A percentile compares a stretch with the other conserved stretches of the same genome.
Conservation (phyloP, 2,329 filamentous ascomycete genomes). For the Alternaria triticimaculans region DNA sequence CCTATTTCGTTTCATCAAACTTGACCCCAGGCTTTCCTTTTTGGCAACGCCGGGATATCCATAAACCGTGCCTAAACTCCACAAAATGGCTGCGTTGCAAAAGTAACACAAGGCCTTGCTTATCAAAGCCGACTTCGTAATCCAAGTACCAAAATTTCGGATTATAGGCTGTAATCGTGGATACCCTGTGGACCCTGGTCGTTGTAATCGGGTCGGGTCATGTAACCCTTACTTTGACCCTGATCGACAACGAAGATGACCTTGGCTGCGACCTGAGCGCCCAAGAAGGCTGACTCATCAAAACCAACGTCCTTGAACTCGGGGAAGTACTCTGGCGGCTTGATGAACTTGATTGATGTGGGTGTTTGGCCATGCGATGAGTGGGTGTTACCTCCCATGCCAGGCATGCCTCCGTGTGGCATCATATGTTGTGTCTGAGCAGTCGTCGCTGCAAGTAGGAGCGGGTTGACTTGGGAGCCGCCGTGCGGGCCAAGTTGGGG, state of each 20-base stretch:
- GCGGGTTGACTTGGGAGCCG: conserved; percentile 77
- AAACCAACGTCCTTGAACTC: conserved; percentile 82
- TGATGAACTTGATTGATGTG: conserved; percentile 79
- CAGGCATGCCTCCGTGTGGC: conserved; percentile 45
- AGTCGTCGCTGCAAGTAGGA: conserved; percentile 89
- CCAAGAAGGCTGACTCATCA: conserved; percentile 86
- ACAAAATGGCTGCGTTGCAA: conserved; percentile 11
- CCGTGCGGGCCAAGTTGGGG: conserved; percentile 57
- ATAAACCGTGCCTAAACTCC: conserved; percentile 29
- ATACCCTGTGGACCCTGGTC: conserved; percentile 70
- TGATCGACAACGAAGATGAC: conserved; percentile 74
- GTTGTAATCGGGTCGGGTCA: conserved; percentile 73
- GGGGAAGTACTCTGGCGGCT: conserved; percentile 82
- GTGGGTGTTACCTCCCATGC: conserved; percentile 59
- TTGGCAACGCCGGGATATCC: conserved; percentile 25
- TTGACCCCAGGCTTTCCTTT: conserved; percentile 10
- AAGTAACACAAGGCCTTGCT: conserved; percentile 3
- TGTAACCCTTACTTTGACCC: conserved; percentile 70
- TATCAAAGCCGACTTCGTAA: background rate
- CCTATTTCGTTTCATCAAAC: conserved; percentile 1
- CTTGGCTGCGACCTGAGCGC: conserved; percentile 84
- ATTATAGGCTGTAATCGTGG: conserved; percentile 58
- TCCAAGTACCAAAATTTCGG: background rate
- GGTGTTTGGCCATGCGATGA: conserved; percentile 76
- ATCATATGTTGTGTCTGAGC: conserved; percentile 64